Evolutionary conservation across 1,284 basidiomycete genomes (phyloP).

Genomic region (Psilocybe mexicana): DNA sequence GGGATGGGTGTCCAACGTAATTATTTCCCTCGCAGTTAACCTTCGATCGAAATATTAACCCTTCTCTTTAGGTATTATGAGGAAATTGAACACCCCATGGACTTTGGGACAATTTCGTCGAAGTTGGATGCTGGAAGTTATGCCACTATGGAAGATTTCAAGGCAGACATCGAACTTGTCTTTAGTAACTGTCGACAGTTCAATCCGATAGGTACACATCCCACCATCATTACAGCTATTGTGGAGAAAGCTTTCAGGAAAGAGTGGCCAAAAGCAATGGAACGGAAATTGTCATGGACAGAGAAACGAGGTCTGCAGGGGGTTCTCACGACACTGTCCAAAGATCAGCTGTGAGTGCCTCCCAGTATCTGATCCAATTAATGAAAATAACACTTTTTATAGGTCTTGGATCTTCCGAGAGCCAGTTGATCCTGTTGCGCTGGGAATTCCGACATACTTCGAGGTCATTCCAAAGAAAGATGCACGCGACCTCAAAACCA

Average conservation of each 20-base stretch:
- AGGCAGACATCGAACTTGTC: constrained; percentile 80
- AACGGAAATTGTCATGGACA: constrained; percentile 72
- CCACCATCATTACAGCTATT: constrained; percentile 68
- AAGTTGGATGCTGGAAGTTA: constrained; percentile 76
- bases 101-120: constrained; percentile 81
- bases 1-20: constrained; percentile 86
- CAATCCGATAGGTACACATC: constrained; percentile 82
- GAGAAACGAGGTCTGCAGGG: constrained; percentile 83
- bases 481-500: constrained; percentile 85
- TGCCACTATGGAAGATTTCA: constrained; percentile 79
- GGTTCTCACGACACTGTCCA: constrained; percentile 70
- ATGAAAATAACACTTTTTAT: constrained; percentile 12
- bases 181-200: constrained; percentile 89
- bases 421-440: constrained; percentile 78
- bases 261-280: constrained; percentile 84
- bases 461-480: constrained; percentile 82
- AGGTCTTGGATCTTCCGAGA: constrained; percentile 81
- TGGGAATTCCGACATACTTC: constrained; percentile 83
- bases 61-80: constrained; percentile 74
- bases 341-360: constrained; percentile 67
- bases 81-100: constrained; percentile 95
- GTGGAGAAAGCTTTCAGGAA: constrained; percentile 79
- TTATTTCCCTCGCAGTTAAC: constrained; percentile 30
- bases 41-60: neutral
- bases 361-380: constrained; percentile 1